Base-by-base conservation (phyloP, 2,329 filamentous ascomycete genomes). In the Cytospora mali region DNA sequence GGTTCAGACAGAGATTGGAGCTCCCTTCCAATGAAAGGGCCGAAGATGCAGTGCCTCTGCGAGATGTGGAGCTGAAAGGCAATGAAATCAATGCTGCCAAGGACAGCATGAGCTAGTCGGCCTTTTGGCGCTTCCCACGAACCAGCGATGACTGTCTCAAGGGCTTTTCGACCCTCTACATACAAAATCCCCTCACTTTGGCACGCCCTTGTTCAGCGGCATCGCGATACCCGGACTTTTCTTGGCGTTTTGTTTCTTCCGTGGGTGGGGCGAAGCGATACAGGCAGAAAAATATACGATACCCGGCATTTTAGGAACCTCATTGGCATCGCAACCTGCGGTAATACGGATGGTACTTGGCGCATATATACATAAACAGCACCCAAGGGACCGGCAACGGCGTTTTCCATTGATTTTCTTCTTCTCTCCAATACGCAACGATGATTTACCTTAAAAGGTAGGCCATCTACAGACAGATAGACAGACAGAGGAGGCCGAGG, bases 1-100 rank as follows among this genome's bases (percentile, higher is more conserved):
- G 92, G 92, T 95, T 96, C 61, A 59, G 62, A 55, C 64, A 58
- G 28, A 58, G 62, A 35, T 39, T 62, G 14, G 61, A 64, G 25
- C 48, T 67, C 9, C 61, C 62, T 16, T 16, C 53, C 13, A 33
- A 52, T 14, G 57, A 53, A 6, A 53, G 63, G 33, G 64, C 64
- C 42, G 63, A 61, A 21, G 61, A 63, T n/a, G 56, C 64, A 11
- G 48, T 61, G 3, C 14, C 56, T 27, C 54, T 65, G 11, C 56
- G 64, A 25, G 39, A 50, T 0, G 57, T 55, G 16, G 48, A 63
- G 27, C 21, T 65, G 39, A 55, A 63, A 29, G 64, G 53, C 18
- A 61, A 63, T 31, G 61, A 63, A 35, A 55, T 61, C 39, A 65
- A 55, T 29, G 64, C 64, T 25, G 61, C 61, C 25, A 62, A 42